These are phyloP conservation scores for Epichloe gansuensis DNA, from an alignment of 2,329 filamentous ascomycete species.

Conservation along the genomic window DNA sequence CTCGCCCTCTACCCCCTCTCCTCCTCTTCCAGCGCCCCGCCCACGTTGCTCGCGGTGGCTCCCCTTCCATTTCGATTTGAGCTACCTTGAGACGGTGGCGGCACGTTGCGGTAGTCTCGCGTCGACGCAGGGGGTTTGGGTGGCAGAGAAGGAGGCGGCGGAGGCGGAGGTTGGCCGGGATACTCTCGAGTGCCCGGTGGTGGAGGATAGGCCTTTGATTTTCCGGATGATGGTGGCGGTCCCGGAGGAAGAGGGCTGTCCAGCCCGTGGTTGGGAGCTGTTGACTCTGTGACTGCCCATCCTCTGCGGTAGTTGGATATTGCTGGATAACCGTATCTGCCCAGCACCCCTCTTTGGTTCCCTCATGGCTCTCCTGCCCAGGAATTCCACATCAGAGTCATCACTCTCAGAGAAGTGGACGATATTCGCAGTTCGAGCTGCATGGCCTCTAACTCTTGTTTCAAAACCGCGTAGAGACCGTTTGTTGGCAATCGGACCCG, in stretches of 20 bases:
- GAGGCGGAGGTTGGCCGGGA: slow-evolving; percentile 5
- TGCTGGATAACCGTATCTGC: slow-evolving; percentile 28
- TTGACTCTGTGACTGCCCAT: slow-evolving; percentile 9
- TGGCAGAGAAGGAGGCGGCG: slow-evolving; percentile 16
- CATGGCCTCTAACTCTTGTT: slow-evolving; percentile 23
- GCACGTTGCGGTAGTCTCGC: slow-evolving; percentile 18
- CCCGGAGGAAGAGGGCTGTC: slow-evolving; percentile 27
- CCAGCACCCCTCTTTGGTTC: slow-evolving; percentile 17
- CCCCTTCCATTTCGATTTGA: slow-evolving; percentile 12
- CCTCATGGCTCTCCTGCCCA: slow-evolving; percentile 22
- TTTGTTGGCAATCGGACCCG: slow-evolving; percentile 12
- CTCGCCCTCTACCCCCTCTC: slow-evolving; percentile 6
- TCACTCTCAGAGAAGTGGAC: slow-evolving; percentile 35
- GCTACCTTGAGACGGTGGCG: slow-evolving; percentile 6
- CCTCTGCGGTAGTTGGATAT: slow-evolving; percentile 25
- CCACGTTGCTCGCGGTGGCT: slow-evolving; percentile 12
- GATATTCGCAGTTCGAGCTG: slow-evolving; percentile 21
- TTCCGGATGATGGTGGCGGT: slow-evolving; percentile 21
- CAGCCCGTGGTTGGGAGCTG: slow-evolving; percentile 9
- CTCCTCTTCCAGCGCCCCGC: slow-evolving; percentile 17
- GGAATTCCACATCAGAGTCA: slow-evolving; percentile 33
- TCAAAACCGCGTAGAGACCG: slow-evolving; percentile 14
- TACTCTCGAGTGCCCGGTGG: slow-evolving; percentile 13
- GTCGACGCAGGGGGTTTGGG: slow-evolving; percentile 17
- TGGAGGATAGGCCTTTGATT: slow-evolving; percentile 13